These are phyloP conservation scores for Cercospora janseana DNA, from an alignment of 2,329 filamentous ascomycete genomes.

Conservation along the genomic window DNA sequence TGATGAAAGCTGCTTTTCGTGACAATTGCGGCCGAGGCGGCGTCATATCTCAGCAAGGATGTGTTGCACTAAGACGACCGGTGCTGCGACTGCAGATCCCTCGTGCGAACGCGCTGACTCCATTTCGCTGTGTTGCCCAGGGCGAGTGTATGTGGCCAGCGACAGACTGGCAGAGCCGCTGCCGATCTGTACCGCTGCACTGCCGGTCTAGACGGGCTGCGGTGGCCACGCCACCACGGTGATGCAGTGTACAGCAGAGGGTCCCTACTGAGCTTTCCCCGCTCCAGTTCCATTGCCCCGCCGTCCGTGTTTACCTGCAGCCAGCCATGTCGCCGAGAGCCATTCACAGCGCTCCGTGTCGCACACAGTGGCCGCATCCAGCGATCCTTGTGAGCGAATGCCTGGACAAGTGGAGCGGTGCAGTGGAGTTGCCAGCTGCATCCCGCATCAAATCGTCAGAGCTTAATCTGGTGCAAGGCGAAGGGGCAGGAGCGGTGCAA, in stretches of 20 bases:
- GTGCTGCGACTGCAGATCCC: not conserved
- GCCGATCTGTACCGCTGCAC: constrained; percentile 7
- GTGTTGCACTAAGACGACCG: not conserved
- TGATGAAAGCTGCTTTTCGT: not conserved
- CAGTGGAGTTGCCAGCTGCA: constrained; percentile 19
- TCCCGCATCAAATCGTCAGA: constrained; percentile 20
- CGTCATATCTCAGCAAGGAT: constrained; percentile 1
- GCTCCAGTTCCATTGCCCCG: constrained; percentile 11
- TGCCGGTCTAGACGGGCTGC: constrained; percentile 4
- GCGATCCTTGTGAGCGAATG: constrained; percentile 27
- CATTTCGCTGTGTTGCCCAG: not conserved
- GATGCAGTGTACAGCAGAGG: not conserved
- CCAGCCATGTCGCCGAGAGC: constrained; percentile 17
- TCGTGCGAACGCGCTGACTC: not conserved
- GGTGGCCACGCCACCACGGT: not conserved
- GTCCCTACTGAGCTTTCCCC: constrained; percentile 5
- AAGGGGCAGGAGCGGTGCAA: not conserved
- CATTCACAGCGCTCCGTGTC: constrained; percentile 12
- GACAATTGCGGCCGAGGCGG: no score
- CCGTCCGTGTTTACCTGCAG: constrained; percentile 2
- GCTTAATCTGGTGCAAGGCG: constrained; percentile 14
- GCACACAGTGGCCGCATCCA: constrained; percentile 11
- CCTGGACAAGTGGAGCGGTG: constrained; percentile 29
- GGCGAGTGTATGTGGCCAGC: not conserved
- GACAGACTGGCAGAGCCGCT: constrained; percentile 6